A percentile compares a stretch with the other conserved stretches of the same genome.
These are phyloP conservation scores for Aspergillus brunneoviolaceus DNA, from an alignment of 2,329 filamentous ascomycete species.

Conservation along the genomic window DNA sequence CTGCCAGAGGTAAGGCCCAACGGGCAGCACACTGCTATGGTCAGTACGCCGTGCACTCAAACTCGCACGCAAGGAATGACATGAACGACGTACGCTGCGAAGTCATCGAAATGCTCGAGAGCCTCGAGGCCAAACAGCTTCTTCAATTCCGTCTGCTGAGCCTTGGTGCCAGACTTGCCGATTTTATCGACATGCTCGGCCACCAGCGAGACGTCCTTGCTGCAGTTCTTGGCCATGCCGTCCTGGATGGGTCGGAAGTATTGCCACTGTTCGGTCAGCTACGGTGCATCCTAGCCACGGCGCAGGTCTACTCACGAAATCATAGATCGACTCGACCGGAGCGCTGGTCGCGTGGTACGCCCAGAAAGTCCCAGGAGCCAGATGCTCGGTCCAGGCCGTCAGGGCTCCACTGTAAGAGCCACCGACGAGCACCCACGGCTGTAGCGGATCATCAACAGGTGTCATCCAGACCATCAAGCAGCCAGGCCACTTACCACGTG, in stretches of 20 bases:
- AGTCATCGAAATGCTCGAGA: conserved; percentile 55
- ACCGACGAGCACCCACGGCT: conserved; percentile 58
- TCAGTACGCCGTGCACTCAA: not conserved
- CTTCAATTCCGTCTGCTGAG: conserved; percentile 50
- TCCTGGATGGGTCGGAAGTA: conserved; percentile 59
- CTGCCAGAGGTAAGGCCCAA: conserved; percentile 61
- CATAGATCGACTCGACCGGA: conserved; percentile 55
- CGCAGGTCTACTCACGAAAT: conserved; percentile 43
- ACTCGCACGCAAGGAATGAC: not conserved
- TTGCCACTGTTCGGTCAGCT: conserved; percentile 44
- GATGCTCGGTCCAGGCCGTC: conserved; percentile 55
- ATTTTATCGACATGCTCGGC: conserved; percentile 56
- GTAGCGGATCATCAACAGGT: not conserved
- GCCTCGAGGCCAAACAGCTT: conserved; percentile 52
- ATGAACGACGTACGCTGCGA: conserved; percentile 40
- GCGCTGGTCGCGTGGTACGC: conserved; percentile 59
- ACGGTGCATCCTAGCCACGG: not conserved
- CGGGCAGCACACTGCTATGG: conserved; percentile 47
- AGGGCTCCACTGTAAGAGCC: conserved; percentile 60
- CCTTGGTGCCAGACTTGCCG: conserved; percentile 43
- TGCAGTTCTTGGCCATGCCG: conserved; percentile 61
- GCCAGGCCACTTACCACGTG: conserved; percentile 24
- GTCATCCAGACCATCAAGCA: not conserved
- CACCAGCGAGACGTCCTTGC: conserved; percentile 52
- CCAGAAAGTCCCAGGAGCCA: conserved; percentile 59